Conservation (phyloP, 345 rosid genomes). For the Aquilaria yunnanensis region DNA sequence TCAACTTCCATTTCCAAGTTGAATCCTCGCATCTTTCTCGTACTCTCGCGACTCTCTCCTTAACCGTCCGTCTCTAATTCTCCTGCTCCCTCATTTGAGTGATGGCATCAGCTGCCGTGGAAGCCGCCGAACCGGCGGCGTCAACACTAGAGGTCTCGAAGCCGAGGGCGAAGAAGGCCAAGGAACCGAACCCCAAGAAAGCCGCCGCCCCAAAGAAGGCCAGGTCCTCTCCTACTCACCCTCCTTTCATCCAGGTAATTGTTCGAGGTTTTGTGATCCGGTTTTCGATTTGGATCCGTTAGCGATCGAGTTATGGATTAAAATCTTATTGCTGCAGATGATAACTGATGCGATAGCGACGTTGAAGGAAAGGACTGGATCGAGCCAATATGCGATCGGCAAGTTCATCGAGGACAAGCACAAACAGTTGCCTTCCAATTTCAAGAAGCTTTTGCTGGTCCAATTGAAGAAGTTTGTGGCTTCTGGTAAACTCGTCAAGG, state of each 20-base stretch:
- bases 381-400: slow-evolving; percentile 63
- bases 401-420: slow-evolving; percentile 57
- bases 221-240: slow-evolving; percentile 28
- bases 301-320: neutral
- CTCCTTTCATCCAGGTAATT: slow-evolving; percentile 48
- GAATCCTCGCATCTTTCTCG: neutral
- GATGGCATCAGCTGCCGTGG: neutral
- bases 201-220: slow-evolving; percentile 26
- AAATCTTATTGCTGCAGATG: slow-evolving; percentile 33
- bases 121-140: slow-evolving; percentile 23
- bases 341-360: slow-evolving; percentile 44
- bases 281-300: neutral
- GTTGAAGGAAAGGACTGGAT: slow-evolving; percentile 58
- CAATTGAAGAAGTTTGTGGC: slow-evolving; percentile 48
- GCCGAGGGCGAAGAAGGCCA: slow-evolving; percentile 15
- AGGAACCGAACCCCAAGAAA: slow-evolving; percentile 36
- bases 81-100: neutral
- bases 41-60: no score
- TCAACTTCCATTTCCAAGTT: neutral
- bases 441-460: slow-evolving; percentile 42
- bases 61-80: neutral
- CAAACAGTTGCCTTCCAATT: slow-evolving; percentile 37
- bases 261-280: neutral
- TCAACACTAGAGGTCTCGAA: slow-evolving; percentile 25
- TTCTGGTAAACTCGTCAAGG: slow-evolving; percentile 52